Evolutionary conservation across 2,329 filamentous ascomycete species (phyloP).

Genomic region (Penicillium aurantiogriseum): DNA sequence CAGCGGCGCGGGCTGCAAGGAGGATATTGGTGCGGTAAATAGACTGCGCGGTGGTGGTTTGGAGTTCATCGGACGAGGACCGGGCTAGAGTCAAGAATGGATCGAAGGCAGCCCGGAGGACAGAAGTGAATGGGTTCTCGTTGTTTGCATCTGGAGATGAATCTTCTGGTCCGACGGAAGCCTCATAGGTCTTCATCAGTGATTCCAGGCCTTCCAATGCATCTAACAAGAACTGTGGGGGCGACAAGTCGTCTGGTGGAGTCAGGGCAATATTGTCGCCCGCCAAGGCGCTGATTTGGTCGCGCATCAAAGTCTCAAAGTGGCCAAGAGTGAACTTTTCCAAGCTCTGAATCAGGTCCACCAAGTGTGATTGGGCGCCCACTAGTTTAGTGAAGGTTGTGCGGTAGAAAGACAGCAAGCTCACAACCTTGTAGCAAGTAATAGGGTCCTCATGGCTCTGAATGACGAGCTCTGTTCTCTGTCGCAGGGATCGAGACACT

Average conservation of each 20-base stretch:
- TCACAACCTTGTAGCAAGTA: constrained; percentile 83
- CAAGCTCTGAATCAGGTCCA: constrained; percentile 66
- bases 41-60: constrained; percentile 45
- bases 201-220: constrained; percentile 73
- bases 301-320: constrained; percentile 77
- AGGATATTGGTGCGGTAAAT: constrained; percentile 51
- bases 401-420: constrained; percentile 84
- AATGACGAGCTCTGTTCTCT: constrained; percentile 86
- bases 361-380: constrained; percentile 64
- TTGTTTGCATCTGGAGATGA: constrained; percentile 53
- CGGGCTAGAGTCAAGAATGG: constrained; percentile 71
- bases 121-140: constrained; percentile 69
- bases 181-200: constrained; percentile 84
- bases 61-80: constrained; percentile 50
- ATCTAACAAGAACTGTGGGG: constrained; percentile 77
- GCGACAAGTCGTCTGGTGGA: constrained; percentile 68
- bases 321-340: constrained; percentile 76
- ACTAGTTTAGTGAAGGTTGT: constrained; percentile 80
- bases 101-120: constrained; percentile 77
- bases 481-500: constrained; percentile 78
- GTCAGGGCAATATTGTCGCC: constrained; percentile 70
- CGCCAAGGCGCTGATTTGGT: constrained; percentile 64
- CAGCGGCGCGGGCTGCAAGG: constrained; percentile 39
- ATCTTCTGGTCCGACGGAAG: constrained; percentile 59
- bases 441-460: constrained; percentile 90